Evolutionary conservation across 306 rosid species (phyloP).

Genomic region (Cyamopsis tetragonoloba): DNA sequence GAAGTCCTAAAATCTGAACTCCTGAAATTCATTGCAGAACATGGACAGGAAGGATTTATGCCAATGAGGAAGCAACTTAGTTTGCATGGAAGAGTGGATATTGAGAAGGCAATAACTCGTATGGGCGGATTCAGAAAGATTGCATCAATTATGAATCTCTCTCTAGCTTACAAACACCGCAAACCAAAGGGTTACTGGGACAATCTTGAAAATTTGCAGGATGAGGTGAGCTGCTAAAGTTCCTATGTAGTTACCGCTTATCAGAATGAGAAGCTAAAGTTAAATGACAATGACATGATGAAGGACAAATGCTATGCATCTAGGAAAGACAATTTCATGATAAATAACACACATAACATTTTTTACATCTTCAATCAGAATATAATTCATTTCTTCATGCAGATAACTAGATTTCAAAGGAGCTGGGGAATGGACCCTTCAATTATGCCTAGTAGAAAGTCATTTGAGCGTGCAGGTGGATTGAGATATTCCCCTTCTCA

Average conservation of each 20-base stretch:
- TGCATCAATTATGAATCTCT: constrained; percentile 71
- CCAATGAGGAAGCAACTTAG: constrained; percentile 95
- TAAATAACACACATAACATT: neutral
- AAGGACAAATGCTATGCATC: constrained; percentile 4
- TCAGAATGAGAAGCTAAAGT: neutral
- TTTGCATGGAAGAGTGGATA: constrained; percentile 73
- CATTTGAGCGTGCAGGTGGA: constrained; percentile 94
- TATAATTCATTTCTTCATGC: constrained; percentile 25
- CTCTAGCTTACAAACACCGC: constrained; percentile 81
- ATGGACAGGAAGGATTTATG: constrained; percentile 95
- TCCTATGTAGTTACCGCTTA: neutral
- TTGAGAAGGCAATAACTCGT: constrained; percentile 81
- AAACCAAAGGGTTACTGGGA: constrained; percentile 97
- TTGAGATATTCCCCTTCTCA: constrained; percentile 6
- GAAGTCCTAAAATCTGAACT: constrained; percentile 75
- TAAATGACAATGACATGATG: neutral
- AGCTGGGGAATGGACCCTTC: constrained; percentile 96
- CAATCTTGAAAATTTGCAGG: constrained; percentile 63
- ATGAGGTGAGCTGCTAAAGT: constrained; percentile 46
- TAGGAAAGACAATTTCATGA: neutral
- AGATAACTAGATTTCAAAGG: constrained; percentile 78
- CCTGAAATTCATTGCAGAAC: constrained; percentile 62
- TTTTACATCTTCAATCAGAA: neutral
- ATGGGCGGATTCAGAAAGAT: constrained; percentile 92
- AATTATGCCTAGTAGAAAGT: constrained; percentile 88